phyloP scores from a whole-genome alignment of 2,329 filamentous ascomycete genomes.

The Biscogniauxia marginata region DNA sequence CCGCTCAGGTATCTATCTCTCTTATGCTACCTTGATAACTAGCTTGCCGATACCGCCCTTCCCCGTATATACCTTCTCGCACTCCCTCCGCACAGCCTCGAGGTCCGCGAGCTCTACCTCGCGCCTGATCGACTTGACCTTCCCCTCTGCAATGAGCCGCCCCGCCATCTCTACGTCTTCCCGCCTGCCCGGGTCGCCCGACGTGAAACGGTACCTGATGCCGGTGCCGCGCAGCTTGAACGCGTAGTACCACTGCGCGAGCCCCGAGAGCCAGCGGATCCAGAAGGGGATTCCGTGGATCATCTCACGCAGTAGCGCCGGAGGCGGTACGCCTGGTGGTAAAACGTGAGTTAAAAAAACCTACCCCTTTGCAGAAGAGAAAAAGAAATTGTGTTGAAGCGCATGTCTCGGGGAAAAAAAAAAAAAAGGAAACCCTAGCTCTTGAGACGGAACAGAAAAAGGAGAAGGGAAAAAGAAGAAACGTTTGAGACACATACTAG shows the following conservation, averaged over 20 bases:
- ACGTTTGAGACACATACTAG: no score
- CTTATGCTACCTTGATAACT: constrained; percentile 37
- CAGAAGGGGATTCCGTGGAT: constrained; percentile 38
- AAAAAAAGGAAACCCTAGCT: no score
- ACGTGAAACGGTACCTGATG: constrained; percentile 45
- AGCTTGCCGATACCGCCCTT: constrained; percentile 45
- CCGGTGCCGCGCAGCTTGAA: constrained; percentile 44
- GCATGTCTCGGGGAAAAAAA: no score
- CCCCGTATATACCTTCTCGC: constrained; percentile 38
- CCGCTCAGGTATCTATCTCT: no score
- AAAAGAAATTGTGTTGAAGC: no score
- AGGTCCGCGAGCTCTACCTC: constrained; percentile 43
- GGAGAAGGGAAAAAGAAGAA: no score
- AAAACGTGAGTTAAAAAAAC: no score
- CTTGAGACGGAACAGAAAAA: no score
- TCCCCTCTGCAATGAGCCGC: constrained; percentile 40
- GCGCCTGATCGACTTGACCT: constrained; percentile 43
- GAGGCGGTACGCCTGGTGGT: constrained; percentile 35
- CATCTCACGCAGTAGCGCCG: constrained; percentile 28
- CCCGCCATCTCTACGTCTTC: constrained; percentile 43
- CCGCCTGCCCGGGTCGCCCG: constrained; percentile 39
- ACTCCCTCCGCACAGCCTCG: constrained; percentile 40
- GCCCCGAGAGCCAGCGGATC: constrained; percentile 35
- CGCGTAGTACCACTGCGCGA: constrained; percentile 40
- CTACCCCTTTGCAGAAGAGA: no score